These are phyloP conservation scores for sorghum (Sorghum bicolor) DNA, from an alignment of 176 grass and related monocot genomes.

Conservation along the genomic window DNA sequence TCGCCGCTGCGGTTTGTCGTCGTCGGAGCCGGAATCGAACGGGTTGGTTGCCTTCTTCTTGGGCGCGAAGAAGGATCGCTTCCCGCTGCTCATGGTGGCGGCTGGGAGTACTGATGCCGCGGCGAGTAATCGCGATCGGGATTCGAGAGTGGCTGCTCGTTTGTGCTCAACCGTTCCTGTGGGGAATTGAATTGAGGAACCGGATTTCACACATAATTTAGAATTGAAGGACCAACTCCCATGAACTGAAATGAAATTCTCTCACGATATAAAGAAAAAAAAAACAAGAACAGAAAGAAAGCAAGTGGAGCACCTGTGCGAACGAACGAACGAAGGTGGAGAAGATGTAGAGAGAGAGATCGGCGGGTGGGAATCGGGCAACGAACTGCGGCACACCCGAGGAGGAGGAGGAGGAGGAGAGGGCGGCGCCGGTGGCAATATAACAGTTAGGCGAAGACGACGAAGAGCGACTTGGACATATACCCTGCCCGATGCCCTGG, in stretches of 20 bases:
- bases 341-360: not conserved
- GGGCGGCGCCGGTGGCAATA: not conserved
- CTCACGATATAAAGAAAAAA: no score
- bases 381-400: not conserved
- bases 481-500: not conserved
- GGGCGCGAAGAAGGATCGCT: constrained; percentile 27
- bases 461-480: not conserved
- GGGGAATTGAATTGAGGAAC: not conserved
- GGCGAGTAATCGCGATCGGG: not conserved
- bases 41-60: constrained; percentile 42
- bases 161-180: not conserved
- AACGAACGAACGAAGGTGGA: not conserved
- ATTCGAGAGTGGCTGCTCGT: not conserved
- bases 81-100: constrained; percentile 37
- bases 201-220: not conserved
- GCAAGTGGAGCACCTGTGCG: not conserved
- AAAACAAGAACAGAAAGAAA: not conserved
- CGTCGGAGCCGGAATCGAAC: constrained; percentile 58
- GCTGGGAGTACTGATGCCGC: not conserved
- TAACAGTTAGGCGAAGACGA: not conserved
- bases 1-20: not conserved
- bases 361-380: not conserved
- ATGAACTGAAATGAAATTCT: not conserved
- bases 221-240: not conserved
- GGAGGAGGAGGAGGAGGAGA: not conserved